These are phyloP conservation scores for Fusarium udum DNA, from an alignment of 2,329 filamentous ascomycete genomes.

Conservation along the genomic window DNA sequence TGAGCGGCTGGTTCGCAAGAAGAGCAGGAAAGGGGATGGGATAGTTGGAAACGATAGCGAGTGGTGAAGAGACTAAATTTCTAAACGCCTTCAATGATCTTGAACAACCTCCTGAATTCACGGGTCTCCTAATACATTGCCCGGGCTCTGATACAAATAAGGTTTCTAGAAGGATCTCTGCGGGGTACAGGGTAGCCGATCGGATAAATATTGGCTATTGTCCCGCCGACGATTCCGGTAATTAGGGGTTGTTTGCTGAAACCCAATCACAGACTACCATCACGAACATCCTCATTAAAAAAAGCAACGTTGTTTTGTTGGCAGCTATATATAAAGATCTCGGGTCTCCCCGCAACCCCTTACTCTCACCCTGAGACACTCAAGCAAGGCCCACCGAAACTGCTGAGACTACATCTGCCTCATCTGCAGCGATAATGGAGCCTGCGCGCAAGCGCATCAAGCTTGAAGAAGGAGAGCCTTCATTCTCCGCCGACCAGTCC, in stretches of 20 bases:
- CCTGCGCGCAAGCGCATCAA: neutral
- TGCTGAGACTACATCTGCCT: too few species aligned
- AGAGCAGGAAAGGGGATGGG: fast-evolving
- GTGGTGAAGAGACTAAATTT: neutral
- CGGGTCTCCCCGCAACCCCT: too few species aligned
- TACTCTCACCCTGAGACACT: too few species aligned
- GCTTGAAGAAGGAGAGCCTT: neutral
- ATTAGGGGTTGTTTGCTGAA: neutral
- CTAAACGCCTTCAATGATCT: neutral
- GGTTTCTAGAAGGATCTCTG: neutral
- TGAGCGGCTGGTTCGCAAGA: fast-evolving
- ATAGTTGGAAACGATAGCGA: neutral
- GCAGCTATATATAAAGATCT: too few species aligned
- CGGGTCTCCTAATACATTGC: neutral
- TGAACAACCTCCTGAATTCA: fast-evolving
- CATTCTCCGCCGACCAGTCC: neutral
- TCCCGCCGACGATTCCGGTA: neutral
- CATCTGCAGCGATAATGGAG: neutral
- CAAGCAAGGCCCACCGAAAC: too few species aligned
- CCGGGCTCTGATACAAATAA: fast-evolving
- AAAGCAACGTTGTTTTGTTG: too few species aligned
- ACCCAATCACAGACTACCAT: too few species aligned
- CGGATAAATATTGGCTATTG: neutral
- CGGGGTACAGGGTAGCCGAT: neutral
- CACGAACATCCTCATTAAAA: too few species aligned